Base-by-base conservation (phyloP, 441 rosid genomes). In the Adansonia gregorii region DNA sequence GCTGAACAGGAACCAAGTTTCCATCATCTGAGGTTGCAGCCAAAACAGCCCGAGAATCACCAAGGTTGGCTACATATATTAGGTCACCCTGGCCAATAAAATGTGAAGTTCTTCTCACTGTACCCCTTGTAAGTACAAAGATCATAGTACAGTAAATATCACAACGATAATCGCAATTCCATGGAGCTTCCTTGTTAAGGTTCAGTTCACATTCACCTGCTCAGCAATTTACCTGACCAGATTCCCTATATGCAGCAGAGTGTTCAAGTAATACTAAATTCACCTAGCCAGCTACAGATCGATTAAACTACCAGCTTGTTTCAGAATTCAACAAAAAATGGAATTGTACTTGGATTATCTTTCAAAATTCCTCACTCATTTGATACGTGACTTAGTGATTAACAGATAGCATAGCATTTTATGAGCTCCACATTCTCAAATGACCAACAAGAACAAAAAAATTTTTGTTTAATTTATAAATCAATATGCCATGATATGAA, bases 1-100 rank as follows among this genome's bases (percentile, higher is more conserved):
- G 95, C 86, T 94, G 99, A 80, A 90, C 85, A 1, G 97, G 71
- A 12, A 83, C 82, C 81, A 95, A 78, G 86, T 79, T 86, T 83
- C 97, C 97, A 79, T 94, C 94, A 14, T 94, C 97, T 2, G 89
- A 86, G 60, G 86, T 82, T 19, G 99, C 90, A n/a, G 88, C 98
- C 58, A 95, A 78, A 41, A 95, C 98, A 17, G 98, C 99, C 3
- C 98, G 92, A 6, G 99, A 95, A 73, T 95, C 99, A 0, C 98
- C 99, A 8, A 95, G 91, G 75, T 95, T 95, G 31, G 97, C 97
- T 71, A 89, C 76, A 51, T 83, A 83, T 12, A 95, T 77, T 41
- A 73, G 77, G 24, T 94, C 99, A 14, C 95, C 97, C 97, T 95
- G 75, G 2, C 43, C 79, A 76, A 79, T 65, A 15, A 7, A 65